Evolutionary conservation across 257 asterid genomes (phyloP), one percentile per base, ranked within the genome.

Genomic region (Salvia rosmarinus): DNA sequence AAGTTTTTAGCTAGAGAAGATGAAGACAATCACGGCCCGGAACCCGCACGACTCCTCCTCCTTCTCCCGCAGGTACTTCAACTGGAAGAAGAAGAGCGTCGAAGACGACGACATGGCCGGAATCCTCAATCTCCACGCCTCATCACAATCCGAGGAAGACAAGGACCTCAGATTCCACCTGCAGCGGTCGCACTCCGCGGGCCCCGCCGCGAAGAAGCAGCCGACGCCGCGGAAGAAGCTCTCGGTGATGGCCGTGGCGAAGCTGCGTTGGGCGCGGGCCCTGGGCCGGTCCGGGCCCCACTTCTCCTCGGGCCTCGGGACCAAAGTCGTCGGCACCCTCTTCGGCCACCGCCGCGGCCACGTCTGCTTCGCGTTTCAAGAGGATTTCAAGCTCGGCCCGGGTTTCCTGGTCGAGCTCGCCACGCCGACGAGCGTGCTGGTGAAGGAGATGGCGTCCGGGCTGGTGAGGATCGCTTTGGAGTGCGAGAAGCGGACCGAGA

Each of bases 371-470:
- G 90, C 95, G 0, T 86, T 93, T 37, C 98, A 93, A 51, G 95
- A 93, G 35, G 95, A 86, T 30, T 85, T 83, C 57, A 86, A 82
- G 11, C 68, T 55, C 28, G 56, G 64, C 20, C 97, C 98, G 5
- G 87, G 88, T 0, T 88, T 93, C 6, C 60, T 93, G 0, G 95
- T 93, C 1, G 92, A 93, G 66, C 65, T 93, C 4, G 94, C 98
- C 0, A 87, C 93, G 0, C 95, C 93, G 0, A 93, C 96, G 0
- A 87, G 90, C 66, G 77, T 78, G 5, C 79, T 93, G 0, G 94
- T 93, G 1, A 84, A 84, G 68, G 98, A 93, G 67, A 93, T 93
- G 98, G 97, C 98, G 9, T 86, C 95, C 9, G 98, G 98, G 70
- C 70, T 82, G 16, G 98, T 93, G 17, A 57, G 98, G 37, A 82